Conservation (phyloP, 208 protist genomes). For the Trypanosoma congolense region DNA sequence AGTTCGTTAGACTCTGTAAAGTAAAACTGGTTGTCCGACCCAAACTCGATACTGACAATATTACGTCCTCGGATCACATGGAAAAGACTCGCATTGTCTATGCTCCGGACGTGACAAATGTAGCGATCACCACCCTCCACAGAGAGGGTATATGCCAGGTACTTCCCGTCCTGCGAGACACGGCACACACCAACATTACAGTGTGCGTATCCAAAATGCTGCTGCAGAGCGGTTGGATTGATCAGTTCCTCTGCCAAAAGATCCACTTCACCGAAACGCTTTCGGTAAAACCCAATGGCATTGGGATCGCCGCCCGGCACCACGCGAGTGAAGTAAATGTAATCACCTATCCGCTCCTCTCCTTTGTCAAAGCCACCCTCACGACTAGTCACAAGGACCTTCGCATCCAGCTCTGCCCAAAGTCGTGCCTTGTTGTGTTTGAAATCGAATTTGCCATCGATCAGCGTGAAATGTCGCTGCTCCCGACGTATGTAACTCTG, state of each 20-base stretch:
- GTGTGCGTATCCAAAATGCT: conserved; percentile 87
- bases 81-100: conserved; percentile 85
- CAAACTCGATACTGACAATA: conserved; percentile 90
- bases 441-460: conserved; percentile 80
- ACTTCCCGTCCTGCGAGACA: conserved; percentile 83
- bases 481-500: conserved; percentile 65
- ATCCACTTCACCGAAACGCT: conserved; percentile 80
- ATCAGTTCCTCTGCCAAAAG: conserved; percentile 88
- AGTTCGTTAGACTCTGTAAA: conserved; percentile 89
- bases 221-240: conserved; percentile 74
- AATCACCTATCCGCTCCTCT: conserved; percentile 87
- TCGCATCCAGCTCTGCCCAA: conserved; percentile 83
- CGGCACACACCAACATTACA: conserved; percentile 84
- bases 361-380: conserved; percentile 89
- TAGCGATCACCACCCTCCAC: conserved; percentile 87
- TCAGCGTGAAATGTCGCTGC: conserved; percentile 55
- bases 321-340: conserved; percentile 85
- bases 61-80: conserved; percentile 88
- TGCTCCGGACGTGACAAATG: conserved; percentile 85
- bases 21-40: conserved; percentile 78
- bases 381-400: conserved; percentile 78
- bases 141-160: conserved; percentile 87
- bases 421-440: conserved; percentile 78
- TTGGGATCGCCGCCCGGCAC: conserved; percentile 66
- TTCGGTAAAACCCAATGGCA: conserved; percentile 86